Evolutionary conservation across 768 basidiomycete species (phyloP), one percentile per base, ranked within the genome.

Genomic region (Obba rivulosa): DNA sequence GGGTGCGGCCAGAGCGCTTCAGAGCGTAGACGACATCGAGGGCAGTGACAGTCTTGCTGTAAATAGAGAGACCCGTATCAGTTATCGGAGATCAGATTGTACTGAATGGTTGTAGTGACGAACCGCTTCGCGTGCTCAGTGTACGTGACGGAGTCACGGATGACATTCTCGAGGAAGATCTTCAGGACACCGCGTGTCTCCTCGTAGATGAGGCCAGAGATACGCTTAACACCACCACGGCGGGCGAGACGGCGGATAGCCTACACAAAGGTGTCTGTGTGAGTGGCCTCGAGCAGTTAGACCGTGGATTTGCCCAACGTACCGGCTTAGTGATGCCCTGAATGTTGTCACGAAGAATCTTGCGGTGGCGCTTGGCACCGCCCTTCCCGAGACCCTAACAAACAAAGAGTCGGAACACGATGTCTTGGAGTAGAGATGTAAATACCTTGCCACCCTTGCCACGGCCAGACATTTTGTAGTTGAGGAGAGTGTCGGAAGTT

Each of bases 311-410:
- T 10, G 21, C 64, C 54, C 52, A 68, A 13, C 28, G 28, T 31
- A 31, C 78, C 52, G 80, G 79, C 68, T 81, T 80, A 57, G 79
- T 80, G 66, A 81, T 81, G 64, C 87, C 90, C 68, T 88, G 86
- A 56, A 87, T 85, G 71, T 83, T 88, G 67, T 87, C 83, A 52
- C 85, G 83, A 55, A 87, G 77, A 69, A 87, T 85, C 72, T 85
- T 85, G 63, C 83, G 79, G 68, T 86, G 83, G 62, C 84, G 81
- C 72, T 85, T 87, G 51, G 83, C 85, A 62, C 84, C 83, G 62
- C 84, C 82, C 71, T 85, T 86, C 66, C 84, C 83, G 65, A 85
- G 81, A 62, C 83, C 83, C 81, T 85, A 59, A 22, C 46, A 42
- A 24, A 31, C 34, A 31, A 17, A 5, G 48, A 44, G 40, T 22